Base-by-base conservation (phyloP, 345 rosid species). In the Melastoma malabathricum region DNA sequence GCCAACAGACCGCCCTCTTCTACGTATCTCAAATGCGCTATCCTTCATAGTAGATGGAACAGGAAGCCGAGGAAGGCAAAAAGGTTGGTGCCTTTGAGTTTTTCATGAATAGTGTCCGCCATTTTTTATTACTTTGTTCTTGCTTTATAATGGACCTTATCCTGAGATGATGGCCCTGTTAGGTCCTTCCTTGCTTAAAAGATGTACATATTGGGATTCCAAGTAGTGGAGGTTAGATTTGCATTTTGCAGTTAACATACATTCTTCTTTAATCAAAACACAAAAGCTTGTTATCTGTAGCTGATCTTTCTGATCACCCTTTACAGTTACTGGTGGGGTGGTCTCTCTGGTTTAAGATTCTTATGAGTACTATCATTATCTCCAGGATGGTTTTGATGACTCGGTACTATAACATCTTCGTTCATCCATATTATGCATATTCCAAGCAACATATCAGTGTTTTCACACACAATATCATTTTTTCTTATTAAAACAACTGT, bases 301-400 rank as follows among this genome's bases (percentile, higher is more conserved):
- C 41, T 34, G 41, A 34, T 18, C 51, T 51, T 52, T 45, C 48
- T 31, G 16, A 46, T 38, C 18, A 55, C 55, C 55, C 60, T 18
- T 25, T 70, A 66, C 80, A 84, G 95, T 90, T 44, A 59, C 84
- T 10, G 96, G 89, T n/a, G 96, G 89, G 39, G 54, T 56, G 59
- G 56, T 64, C 59, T 86, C 86, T 54, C 68, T 90, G 47, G 77
- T 86, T 63, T 94, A 86, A 74, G 96, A 96, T 44, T 80, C 96
- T 71, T 86, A 90, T 66, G 94, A 82, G 52, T 90, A 90, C 64
- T 52, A 77, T 70, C 98, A 90, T 71, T 90, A 90, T 69, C 96
- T 86, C 60, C 98, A 90, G 56, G 87, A 86, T 73, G 83, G 93
- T 59, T 69, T 80, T 72, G 94, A 90, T 78, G 98, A 90, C 72